Conservation (phyloP, 345 rosid species). For the Viola odorata region DNA sequence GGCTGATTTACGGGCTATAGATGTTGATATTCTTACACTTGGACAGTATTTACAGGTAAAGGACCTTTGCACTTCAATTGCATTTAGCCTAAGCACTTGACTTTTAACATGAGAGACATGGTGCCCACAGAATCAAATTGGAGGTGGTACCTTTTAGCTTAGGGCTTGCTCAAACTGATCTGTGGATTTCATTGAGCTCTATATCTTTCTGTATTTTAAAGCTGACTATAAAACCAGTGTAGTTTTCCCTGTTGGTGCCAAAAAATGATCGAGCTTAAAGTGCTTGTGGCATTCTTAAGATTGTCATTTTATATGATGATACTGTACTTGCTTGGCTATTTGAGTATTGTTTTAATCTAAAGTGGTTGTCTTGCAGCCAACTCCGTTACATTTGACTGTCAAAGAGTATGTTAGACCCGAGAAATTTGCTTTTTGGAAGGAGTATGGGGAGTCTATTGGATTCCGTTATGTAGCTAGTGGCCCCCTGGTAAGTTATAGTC, state of each 20-base stretch:
- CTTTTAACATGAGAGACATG: neutral
- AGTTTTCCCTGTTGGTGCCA: neutral
- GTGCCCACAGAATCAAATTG: no score
- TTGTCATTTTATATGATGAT: neutral
- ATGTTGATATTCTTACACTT: conserved; percentile 86
- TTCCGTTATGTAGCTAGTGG: conserved; percentile 97
- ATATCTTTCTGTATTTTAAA: neutral
- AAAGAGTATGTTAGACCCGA: conserved; percentile 93
- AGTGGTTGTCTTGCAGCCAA: conserved; percentile 58
- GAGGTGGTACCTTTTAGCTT: no score
- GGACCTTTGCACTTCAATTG: neutral
- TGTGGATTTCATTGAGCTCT: no score
- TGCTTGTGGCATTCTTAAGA: neutral
- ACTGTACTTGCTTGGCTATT: neutral
- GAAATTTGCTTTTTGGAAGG: conserved; percentile 91
- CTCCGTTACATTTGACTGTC: conserved; percentile 88
- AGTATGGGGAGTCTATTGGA: conserved; percentile 90
- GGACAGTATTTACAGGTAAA: conserved; percentile 97
- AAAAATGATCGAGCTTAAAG: neutral
- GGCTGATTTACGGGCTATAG: conserved; percentile 86
- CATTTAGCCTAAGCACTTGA: neutral
- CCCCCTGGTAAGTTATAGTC: conserved; percentile 62
- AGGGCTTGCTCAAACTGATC: no score
- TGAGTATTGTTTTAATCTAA: neutral
- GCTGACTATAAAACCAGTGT: conserved; percentile 2